A percentile compares a stretch with the other conserved stretches of the same genome.
These are phyloP conservation scores for Blastobotrys chiropterorum DNA, from an alignment of 805 yeast species.

Conservation along the genomic window DNA sequence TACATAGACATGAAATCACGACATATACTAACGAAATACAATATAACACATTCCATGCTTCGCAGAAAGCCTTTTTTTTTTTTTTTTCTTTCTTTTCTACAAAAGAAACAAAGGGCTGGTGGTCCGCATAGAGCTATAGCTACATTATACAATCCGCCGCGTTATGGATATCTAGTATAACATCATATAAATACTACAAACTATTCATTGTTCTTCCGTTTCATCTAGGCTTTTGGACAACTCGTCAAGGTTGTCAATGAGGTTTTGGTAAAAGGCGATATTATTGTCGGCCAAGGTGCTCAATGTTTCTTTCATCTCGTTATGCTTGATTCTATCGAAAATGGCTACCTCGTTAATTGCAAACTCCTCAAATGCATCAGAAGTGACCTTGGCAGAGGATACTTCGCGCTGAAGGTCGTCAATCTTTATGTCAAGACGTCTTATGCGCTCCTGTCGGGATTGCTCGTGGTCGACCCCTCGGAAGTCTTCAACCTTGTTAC, in stretches of 20 bases:
- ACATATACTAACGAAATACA: neutral
- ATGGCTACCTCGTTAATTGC: conserved; percentile 50
- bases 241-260: conserved; percentile 47
- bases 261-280: conserved; percentile 60
- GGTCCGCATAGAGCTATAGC: too few species aligned
- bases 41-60: too few species aligned
- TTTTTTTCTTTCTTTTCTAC: too few species aligned
- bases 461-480: conserved; percentile 58
- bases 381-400: conserved; percentile 43
- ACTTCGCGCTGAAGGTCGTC: conserved; percentile 45
- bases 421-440: conserved; percentile 45
- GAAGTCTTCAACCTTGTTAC: conserved; percentile 53
- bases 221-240: neutral
- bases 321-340: conserved; percentile 75
- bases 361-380: conserved; percentile 51
- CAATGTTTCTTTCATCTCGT: conserved; percentile 68
- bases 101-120: too few species aligned
- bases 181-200: neutral
- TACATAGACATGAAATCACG: neutral
- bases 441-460: conserved; percentile 46
- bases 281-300: conserved; percentile 69
- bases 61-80: neutral
- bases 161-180: neutral
- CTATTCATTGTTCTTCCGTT: neutral
- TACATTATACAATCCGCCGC: too few species aligned